phyloP scores from a whole-genome alignment of 768 basidiomycete genomes.

The Mrakia hoshinonis region DNA sequence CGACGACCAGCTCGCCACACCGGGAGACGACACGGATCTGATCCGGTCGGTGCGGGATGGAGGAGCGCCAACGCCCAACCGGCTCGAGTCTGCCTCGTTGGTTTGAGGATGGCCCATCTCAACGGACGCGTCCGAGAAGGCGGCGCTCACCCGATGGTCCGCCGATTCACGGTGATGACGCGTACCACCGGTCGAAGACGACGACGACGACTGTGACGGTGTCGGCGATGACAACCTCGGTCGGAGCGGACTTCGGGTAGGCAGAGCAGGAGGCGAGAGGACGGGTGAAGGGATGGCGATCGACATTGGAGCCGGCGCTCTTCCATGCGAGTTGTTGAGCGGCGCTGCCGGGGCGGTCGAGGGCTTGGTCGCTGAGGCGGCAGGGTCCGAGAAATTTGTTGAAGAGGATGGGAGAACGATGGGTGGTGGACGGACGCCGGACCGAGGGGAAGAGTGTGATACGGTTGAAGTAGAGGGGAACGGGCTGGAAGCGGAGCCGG shows the following conservation, averaged over 20 bases:
- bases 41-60: background rate
- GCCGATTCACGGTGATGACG: background rate
- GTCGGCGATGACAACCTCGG: constrained; percentile 5
- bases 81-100: background rate
- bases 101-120: background rate
- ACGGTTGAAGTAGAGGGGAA: background rate
- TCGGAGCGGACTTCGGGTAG: constrained; percentile 20
- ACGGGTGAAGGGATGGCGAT: background rate
- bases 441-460: background rate
- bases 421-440: background rate
- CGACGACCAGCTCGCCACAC: background rate
- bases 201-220: background rate
- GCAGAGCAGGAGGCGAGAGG: constrained; percentile 9
- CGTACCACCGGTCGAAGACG: background rate
- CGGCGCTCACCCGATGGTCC: background rate
- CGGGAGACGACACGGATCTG: background rate
- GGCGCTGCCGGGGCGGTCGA: background rate
- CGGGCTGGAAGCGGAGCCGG: background rate
- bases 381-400: background rate
- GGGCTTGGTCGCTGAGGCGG: background rate
- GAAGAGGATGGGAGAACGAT: constrained; percentile 6
- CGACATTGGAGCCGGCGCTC: background rate
- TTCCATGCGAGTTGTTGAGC: background rate
- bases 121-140: background rate
- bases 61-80: background rate